Evolutionary conservation across 495 filamentous ascomycete species (phyloP).

Genomic region (Trichocladium uniseriatum): DNA sequence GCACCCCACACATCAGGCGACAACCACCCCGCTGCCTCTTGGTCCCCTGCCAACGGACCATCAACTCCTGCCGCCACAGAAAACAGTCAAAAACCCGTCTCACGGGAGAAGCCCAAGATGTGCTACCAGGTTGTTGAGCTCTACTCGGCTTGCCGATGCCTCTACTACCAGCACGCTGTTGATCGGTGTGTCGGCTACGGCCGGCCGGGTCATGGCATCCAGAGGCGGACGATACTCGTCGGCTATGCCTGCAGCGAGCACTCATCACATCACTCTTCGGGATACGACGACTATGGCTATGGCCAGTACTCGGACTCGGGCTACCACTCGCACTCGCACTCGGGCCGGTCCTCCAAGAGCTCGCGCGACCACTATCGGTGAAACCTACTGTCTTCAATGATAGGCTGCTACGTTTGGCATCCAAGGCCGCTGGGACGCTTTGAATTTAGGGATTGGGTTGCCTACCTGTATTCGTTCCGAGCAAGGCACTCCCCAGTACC

Average conservation of each 20-base stretch:
- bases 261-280: constrained; percentile 12
- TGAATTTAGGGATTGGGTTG: constrained; percentile 37
- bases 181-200: constrained; percentile 68
- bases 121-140: constrained; percentile 69
- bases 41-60: background rate
- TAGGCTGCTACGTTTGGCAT: constrained; percentile 38
- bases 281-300: constrained; percentile 15
- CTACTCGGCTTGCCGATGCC: constrained; percentile 74
- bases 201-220: constrained; percentile 56
- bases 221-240: constrained; percentile 70
- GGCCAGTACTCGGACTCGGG: constrained; percentile 44
- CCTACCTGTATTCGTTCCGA: constrained; percentile 44
- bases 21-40: too few relatives aligned
- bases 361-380: constrained; percentile 37
- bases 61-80: too few relatives aligned
- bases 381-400: constrained; percentile 46
- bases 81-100: background rate
- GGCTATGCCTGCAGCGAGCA: constrained; percentile 61
- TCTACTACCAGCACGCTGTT: constrained; percentile 74
- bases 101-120: constrained; percentile 38
- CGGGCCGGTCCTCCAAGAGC: constrained; percentile 33
- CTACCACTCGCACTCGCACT: constrained; percentile 33
- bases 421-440: constrained; percentile 37
- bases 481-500: constrained; percentile 30
- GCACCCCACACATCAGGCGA: constrained; percentile 3